These are phyloP conservation scores for Podospora comata DNA, from an alignment of 495 filamentous ascomycete genomes.

Conservation along the genomic window DNA sequence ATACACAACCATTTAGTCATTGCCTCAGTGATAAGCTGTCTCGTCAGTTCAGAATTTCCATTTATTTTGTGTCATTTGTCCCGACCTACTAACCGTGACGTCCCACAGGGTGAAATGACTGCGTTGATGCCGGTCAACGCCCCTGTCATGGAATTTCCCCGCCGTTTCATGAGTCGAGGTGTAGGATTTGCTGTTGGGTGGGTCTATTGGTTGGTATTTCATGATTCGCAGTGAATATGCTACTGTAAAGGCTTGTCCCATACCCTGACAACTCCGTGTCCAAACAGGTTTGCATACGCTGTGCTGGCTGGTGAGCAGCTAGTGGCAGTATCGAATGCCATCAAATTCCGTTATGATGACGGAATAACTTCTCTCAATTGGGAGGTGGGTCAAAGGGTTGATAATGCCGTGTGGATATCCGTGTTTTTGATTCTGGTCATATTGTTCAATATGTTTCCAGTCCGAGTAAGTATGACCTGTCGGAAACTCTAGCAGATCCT, in stretches of 20 bases:
- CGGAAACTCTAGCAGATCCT: not conserved
- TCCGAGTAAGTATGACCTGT: slow-evolving; percentile 31
- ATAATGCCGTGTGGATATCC: slow-evolving; percentile 44
- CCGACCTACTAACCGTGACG: too few relatives aligned
- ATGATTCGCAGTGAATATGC: not conserved
- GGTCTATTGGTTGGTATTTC: slow-evolving; percentile 49
- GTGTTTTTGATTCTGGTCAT: slow-evolving; percentile 41
- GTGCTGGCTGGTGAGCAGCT: slow-evolving; percentile 42
- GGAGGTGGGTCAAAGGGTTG: slow-evolving; percentile 32
- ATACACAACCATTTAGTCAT: slow-evolving; percentile 28
- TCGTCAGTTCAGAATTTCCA: slow-evolving; percentile 12
- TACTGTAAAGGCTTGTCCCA: not conserved
- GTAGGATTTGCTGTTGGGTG: slow-evolving; percentile 54
- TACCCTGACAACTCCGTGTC: not conserved
- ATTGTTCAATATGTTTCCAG: slow-evolving; percentile 45
- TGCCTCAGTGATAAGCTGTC: slow-evolving; percentile 49
- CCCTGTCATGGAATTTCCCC: slow-evolving; percentile 49
- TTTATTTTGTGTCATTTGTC: too few relatives aligned
- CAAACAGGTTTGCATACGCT: slow-evolving; percentile 44
- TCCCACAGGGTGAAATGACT: slow-evolving; percentile 46
- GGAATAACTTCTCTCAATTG: slow-evolving; percentile 41
- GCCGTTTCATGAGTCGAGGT: slow-evolving; percentile 46
- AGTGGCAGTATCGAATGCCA: slow-evolving; percentile 42
- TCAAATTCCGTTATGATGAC: slow-evolving; percentile 45
- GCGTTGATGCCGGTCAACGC: slow-evolving; percentile 51